Conservation (phyloP, 2,329 filamentous ascomycete species). For the Curvularia verruculosa region DNA sequence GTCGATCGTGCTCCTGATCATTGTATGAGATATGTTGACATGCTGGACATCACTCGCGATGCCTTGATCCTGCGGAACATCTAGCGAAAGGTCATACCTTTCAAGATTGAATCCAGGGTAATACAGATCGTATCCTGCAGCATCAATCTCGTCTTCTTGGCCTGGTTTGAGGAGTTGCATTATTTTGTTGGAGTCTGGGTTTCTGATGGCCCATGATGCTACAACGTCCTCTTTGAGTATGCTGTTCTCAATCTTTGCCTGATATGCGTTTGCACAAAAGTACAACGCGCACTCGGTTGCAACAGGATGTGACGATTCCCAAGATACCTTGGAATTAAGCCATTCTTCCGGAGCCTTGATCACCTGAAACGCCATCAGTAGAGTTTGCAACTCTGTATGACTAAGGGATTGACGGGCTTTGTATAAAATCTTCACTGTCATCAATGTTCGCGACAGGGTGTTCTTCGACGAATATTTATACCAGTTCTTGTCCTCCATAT, state of each 20-base stretch:
- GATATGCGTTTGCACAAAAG: constrained; percentile 17
- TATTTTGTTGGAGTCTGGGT: constrained; percentile 4
- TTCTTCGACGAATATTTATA: too few species aligned
- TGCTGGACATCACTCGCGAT: not conserved
- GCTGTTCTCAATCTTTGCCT: constrained; percentile 6
- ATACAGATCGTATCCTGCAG: not conserved
- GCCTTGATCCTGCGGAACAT: not conserved
- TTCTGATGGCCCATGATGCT: constrained; percentile 11
- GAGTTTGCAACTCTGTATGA: not conserved
- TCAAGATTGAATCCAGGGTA: not conserved
- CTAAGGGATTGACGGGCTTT: not conserved
- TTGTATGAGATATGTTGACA: constrained; percentile 7
- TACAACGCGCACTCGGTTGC: constrained; percentile 23
- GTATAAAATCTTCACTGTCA: not conserved
- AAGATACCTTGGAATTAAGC: not conserved
- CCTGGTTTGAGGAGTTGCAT: not conserved
- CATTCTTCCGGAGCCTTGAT: constrained; percentile 8
- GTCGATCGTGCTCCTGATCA: constrained; percentile 1
- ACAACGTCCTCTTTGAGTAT: too few species aligned
- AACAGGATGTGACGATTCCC: constrained; percentile 6
- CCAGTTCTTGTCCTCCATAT: too few species aligned
- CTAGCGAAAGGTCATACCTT: not conserved
- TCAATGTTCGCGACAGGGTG: not conserved
- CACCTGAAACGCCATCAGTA: constrained; percentile 8
- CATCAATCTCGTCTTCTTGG: not conserved